A percentile compares a stretch with the other conserved stretches of the same genome.
Evolutionary conservation across 2,329 filamentous ascomycete species (phyloP).

Genomic region (Colletotrichum higginsianum): DNA sequence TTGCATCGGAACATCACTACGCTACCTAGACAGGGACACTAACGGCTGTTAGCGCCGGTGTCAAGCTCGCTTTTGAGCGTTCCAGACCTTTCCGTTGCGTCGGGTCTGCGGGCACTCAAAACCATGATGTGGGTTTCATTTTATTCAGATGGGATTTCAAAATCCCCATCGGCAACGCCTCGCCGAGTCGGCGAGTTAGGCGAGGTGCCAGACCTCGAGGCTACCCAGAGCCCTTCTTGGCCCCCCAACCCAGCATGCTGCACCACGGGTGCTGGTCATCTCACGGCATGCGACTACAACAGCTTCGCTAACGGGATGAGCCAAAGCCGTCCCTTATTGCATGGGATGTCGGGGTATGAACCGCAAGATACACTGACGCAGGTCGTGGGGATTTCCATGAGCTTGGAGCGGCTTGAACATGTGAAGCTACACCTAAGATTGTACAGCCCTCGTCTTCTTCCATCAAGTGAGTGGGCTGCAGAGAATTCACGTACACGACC

Average conservation of each 20-base stretch:
- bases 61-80: slow-evolving; percentile 1
- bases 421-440: too few relatives aligned
- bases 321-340: not conserved
- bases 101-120: not conserved
- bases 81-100: not conserved
- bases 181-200: not conserved
- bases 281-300: not conserved
- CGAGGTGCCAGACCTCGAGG: not conserved
- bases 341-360: not conserved
- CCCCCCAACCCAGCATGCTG: not conserved
- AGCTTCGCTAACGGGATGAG: not conserved
- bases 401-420: not conserved
- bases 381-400: too few relatives aligned
- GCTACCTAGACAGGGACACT: not conserved
- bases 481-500: not conserved
- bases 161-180: not conserved
- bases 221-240: too few relatives aligned
- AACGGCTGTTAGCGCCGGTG: slow-evolving; percentile 3
- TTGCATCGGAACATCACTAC: not conserved
- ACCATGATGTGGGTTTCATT: not conserved
- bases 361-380: too few relatives aligned
- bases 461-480: not conserved
- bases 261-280: not conserved
- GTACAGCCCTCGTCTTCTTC: not conserved
- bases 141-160: not conserved